These are phyloP conservation scores for Gossypium rotundifolium DNA, from an alignment of 345 rosid species.

Conservation along the genomic window DNA sequence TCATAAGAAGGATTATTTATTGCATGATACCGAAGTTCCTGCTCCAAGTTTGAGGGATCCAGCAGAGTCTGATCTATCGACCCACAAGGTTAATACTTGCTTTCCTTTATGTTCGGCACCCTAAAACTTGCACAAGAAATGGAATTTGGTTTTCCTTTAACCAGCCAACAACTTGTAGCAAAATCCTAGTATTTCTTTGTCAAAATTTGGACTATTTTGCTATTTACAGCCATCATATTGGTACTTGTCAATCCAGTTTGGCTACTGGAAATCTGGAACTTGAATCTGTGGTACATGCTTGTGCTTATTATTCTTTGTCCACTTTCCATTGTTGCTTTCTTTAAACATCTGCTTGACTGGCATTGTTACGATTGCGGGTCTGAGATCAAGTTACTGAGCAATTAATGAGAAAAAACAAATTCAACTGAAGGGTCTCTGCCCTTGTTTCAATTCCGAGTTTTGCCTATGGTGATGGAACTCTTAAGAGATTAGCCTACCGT, in stretches of 20 bases:
- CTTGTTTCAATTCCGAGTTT: no score
- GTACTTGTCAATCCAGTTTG: not conserved
- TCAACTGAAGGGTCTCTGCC: no score
- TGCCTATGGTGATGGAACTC: no score
- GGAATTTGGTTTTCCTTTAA: conserved; percentile 1
- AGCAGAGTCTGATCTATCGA: conserved; percentile 20
- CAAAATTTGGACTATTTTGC: not conserved
- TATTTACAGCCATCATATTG: not conserved
- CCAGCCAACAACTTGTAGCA: not conserved
- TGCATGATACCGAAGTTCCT: conserved; percentile 27
- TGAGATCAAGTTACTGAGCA: no score
- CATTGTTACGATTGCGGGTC: no score
- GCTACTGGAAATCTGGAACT: not conserved
- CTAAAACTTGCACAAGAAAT: not conserved
- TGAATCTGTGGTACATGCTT: not conserved
- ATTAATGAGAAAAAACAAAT: no score
- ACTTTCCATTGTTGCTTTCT: not conserved
- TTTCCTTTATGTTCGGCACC: not conserved
- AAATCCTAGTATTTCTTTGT: not conserved
- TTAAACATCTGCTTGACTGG: not conserved
- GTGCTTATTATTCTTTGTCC: not conserved
- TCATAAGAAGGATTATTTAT: conserved; percentile 25
- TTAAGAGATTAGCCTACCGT: no score
- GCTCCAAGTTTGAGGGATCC: conserved; percentile 28
- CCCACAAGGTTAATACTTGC: conserved; percentile 29